Conservation (phyloP, 2,329 filamentous ascomycete species). For the Aurifilum marmelostoma region DNA sequence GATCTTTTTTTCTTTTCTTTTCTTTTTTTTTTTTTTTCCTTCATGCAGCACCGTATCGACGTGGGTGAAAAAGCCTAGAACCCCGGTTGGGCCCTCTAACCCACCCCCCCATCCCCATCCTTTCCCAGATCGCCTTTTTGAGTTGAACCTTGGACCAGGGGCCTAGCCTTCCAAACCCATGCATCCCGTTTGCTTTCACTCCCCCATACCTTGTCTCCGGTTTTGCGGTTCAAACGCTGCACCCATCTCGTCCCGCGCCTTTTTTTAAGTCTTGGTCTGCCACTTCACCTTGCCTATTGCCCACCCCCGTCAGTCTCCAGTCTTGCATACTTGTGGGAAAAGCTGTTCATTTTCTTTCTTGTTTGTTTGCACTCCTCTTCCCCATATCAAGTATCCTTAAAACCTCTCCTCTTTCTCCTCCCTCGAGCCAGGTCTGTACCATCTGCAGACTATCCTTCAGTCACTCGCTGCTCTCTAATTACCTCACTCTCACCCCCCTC, state of each 20-base stretch:
- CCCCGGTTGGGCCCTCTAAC: not conserved
- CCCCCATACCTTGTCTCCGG: not conserved
- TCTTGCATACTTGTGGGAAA: constrained; percentile 4
- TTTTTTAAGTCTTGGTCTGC: constrained; percentile 13
- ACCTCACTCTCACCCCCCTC: not conserved
- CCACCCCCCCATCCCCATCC: not conserved
- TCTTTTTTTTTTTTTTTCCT: not conserved
- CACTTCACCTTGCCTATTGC: constrained; percentile 8
- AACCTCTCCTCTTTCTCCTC: not conserved
- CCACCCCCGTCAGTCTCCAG: not conserved
- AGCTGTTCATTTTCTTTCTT: not conserved
- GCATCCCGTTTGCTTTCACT: constrained; percentile 13
- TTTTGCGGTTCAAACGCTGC: not conserved
- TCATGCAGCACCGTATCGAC: not conserved
- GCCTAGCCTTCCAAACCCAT: constrained; percentile 1
- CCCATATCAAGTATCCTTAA: not conserved
- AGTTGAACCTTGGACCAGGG: constrained; percentile 5
- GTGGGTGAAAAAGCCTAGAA: constrained; percentile 8
- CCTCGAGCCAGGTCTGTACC: not conserved
- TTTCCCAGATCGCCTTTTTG: constrained; percentile 12
- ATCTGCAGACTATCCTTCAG: not conserved
- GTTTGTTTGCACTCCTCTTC: too few relatives aligned
- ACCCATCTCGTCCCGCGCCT: not conserved
- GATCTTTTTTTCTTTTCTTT: not conserved
- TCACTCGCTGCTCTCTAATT: constrained; percentile 1